Base-by-base conservation (phyloP, 1,284 basidiomycete species). In the Mycena sp. region DNA sequence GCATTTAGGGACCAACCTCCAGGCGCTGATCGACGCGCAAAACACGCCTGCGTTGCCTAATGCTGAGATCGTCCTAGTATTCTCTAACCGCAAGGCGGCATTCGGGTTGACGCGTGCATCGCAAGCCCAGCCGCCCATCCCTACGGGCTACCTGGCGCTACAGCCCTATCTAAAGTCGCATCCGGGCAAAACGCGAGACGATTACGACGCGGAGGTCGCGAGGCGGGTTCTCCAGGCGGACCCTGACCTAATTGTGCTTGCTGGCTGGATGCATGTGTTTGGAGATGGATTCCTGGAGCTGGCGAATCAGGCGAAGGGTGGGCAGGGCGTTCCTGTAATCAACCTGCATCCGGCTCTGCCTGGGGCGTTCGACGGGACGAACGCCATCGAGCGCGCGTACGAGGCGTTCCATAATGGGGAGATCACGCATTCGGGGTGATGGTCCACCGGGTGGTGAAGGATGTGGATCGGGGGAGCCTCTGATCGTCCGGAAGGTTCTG, bases 191-290 rank as follows among this genome's bases (percentile, higher is more conserved):
- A 92, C 93, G 9, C 83, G 96, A 29, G 83, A 87, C 58, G 91
- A 97, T 74, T 99, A 98, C 77, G 96, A 99, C 73, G 80, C 81
- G 14, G 92, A 93, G 70, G 85, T 99, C 6, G 96, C 95, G 2
- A 79, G 84, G 19, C 83, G 88, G 56, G 90, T 98, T 10, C 73
- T 93, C 14, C 67, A 73, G 28, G 82, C 77, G 21, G 78, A 82
- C 32, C 97, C 97, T 0, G 94, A 99, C 75, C 75, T 98, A 19
- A 87, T 99, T 60, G 93, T 99, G 3, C 83, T 99, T 26, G 97
- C 97, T 0, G 98, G 97, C 0, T 99, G 95, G 92, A 99, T 99
- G 97, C 96, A 99, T 74, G 92, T 96, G 69, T 84, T 96, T 37
- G 80, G 83, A 62, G 81, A 85, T 54, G 76, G 72, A 0, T 87